These are phyloP conservation scores for Coprinellus aureogranulatus DNA, from an alignment of 768 basidiomycete genomes.

Conservation along the genomic window DNA sequence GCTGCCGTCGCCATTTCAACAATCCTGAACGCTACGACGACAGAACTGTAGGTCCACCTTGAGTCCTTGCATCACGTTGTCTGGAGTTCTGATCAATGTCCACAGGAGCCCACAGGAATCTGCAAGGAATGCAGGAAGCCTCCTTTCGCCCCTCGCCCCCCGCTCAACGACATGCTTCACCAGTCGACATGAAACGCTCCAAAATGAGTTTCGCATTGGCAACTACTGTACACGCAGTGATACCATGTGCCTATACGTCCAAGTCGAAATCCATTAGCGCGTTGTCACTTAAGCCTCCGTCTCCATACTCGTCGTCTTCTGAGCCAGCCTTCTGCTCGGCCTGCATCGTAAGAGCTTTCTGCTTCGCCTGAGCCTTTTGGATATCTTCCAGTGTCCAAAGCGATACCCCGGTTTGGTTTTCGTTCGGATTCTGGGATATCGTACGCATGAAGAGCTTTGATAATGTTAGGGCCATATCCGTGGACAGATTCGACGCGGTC, in stretches of 20 bases:
- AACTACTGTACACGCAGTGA: neutral
- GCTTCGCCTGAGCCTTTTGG: conserved; percentile 79
- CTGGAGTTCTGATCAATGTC: neutral
- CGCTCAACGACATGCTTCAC: neutral
- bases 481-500: conserved; percentile 93
- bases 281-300: conserved; percentile 65
- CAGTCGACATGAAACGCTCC: neutral
- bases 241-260: conserved; percentile 29
- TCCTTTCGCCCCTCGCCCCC: neutral
- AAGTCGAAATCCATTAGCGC: conserved; percentile 60
- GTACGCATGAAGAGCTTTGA: conserved; percentile 96
- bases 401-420: conserved; percentile 91
- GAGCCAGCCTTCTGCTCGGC: conserved; percentile 37
- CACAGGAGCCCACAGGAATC: neutral
- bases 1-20: conserved; percentile 58
- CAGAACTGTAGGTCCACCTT: conserved; percentile 30
- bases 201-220: too few relatives aligned
- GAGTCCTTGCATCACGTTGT: neutral
- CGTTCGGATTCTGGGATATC: conserved; percentile 98
- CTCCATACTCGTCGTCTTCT: conserved; percentile 58
- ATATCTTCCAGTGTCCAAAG: conserved; percentile 95
- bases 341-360: conserved; percentile 61
- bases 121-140: neutral
- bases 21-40: conserved; percentile 56
- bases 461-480: conserved; percentile 93